These are phyloP conservation scores for Chrysanthemum makinoi DNA, from an alignment of 129 eudicot species.

Conservation along the genomic window DNA sequence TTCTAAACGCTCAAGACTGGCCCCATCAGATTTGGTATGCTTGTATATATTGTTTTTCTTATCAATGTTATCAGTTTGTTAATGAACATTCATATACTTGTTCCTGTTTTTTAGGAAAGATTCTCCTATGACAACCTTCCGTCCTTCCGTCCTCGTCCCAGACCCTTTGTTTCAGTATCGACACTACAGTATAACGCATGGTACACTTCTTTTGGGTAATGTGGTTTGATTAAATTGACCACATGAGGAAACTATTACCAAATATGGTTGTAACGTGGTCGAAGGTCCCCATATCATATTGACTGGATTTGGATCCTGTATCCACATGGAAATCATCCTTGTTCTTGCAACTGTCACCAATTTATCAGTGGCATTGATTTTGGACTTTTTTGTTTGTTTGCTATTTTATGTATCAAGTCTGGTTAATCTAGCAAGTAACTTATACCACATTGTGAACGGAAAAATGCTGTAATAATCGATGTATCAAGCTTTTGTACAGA, in stretches of 20 bases:
- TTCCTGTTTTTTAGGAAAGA: slow-evolving; percentile 76
- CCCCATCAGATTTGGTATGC: slow-evolving; percentile 74
- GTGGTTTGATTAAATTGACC: neutral
- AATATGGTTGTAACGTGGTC: neutral
- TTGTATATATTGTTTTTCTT: slow-evolving; percentile 7
- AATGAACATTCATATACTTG: slow-evolving; percentile 1
- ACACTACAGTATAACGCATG: slow-evolving; percentile 64
- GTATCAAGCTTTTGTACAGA: neutral
- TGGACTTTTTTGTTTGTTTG: neutral
- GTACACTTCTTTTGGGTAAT: neutral
- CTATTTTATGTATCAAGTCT: slow-evolving; percentile 5
- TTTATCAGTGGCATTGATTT: neutral
- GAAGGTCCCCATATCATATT: slow-evolving; percentile 16
- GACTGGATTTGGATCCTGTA: neutral
- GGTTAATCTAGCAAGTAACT: neutral
- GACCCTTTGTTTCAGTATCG: slow-evolving; percentile 97
- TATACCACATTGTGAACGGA: neutral
- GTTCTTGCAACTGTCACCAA: neutral
- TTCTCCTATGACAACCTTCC: slow-evolving; percentile 71
- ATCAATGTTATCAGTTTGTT: neutral
- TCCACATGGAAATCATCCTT: neutral
- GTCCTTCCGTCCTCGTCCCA: slow-evolving; percentile 88
- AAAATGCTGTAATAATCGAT: slow-evolving; percentile 1
- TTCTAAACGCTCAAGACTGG: slow-evolving; percentile 74
- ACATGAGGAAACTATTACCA: slow-evolving; percentile 5